phyloP scores from a whole-genome alignment of 441 rosid genomes.

The Metrosideros polymorpha region DNA sequence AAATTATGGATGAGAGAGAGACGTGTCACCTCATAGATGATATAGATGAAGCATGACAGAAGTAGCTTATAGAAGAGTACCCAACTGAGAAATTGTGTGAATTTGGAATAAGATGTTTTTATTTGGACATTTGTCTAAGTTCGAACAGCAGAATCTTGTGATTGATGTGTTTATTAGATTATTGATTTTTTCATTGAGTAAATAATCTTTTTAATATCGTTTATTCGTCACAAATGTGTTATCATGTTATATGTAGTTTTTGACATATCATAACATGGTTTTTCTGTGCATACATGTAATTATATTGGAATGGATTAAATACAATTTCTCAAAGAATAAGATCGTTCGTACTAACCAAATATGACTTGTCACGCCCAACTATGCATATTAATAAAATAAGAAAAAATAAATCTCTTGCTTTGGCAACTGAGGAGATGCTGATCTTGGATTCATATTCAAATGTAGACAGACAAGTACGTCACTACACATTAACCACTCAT shows the following conservation, averaged over 20 bases:
- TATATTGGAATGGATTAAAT: not conserved
- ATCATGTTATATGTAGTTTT: not conserved
- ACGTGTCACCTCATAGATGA: not conserved
- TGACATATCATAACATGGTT: not conserved
- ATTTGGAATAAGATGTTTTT: not conserved
- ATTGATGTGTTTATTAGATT: not conserved
- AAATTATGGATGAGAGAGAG: not conserved
- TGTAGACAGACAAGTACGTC: not conserved
- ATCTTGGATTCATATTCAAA: not conserved
- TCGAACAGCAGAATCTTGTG: not conserved
- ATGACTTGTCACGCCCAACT: not conserved
- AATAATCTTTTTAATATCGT: not conserved
- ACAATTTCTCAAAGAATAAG: not conserved
- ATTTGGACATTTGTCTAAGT: not conserved
- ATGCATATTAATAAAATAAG: not conserved
- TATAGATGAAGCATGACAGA: not conserved
- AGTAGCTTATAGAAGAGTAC: not conserved
- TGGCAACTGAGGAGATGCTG: not conserved
- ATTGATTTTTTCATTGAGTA: not conserved
- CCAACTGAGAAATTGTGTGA: not conserved
- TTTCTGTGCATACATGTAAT: not conserved
- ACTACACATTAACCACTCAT: not conserved
- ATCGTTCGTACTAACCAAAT: not conserved
- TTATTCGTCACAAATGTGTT: not conserved
- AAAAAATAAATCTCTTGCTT: not conserved